Base-by-base conservation (phyloP, 108 stramenopile species). In the Stephanodiscus minutulus region DNA sequence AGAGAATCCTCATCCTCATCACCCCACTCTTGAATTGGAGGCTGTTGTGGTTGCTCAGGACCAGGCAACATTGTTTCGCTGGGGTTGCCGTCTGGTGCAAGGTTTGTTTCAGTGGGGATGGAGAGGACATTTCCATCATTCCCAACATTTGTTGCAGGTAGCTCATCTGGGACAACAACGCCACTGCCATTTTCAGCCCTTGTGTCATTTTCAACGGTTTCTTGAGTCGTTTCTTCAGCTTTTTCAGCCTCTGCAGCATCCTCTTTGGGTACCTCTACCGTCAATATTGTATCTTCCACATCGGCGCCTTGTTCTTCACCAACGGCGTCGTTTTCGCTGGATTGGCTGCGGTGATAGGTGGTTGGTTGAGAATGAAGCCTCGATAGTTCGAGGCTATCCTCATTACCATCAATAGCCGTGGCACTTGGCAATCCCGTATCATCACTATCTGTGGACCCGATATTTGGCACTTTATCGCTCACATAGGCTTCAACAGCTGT, bases 341-440 rank as follows among this genome's bases (percentile, higher is more conserved):
- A 76, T 62, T 76, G 66, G 52, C 49, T 76, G 28, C 74, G 64
- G 33, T 76, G 74, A 68, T 68, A 76, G 9, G 66, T 52, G 33
- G 52, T 76, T 9, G 44, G 13, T 35, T 46, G 49, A 22, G 41
- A 13, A 37, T 20, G 21, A 17, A n/a, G 18, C 3, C 44, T 47
- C n/a, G 20, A 50, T 13, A 64, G 63, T 20, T 3, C 25, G 59
- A 37, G 31, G 48, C 13, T n/a, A 47, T 48, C 12, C 37, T 24
- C 46, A 6, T 31, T 29, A 37, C 20, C 22, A 28, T 46, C 17
- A 27, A n/a, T 31, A 21, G 15, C 15, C 8, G 44, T 28, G 24
- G 47, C 12, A 46, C 47, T 46, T 8, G 41, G 15, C 21, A 63
- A 25, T 28, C 27, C 24, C 54, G 25, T 6, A 61, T 43, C 41